These are phyloP conservation scores for Jimgerdemannia lactiflua DNA, from an alignment of 192 early-diverging fungal species.

Conservation along the genomic window DNA sequence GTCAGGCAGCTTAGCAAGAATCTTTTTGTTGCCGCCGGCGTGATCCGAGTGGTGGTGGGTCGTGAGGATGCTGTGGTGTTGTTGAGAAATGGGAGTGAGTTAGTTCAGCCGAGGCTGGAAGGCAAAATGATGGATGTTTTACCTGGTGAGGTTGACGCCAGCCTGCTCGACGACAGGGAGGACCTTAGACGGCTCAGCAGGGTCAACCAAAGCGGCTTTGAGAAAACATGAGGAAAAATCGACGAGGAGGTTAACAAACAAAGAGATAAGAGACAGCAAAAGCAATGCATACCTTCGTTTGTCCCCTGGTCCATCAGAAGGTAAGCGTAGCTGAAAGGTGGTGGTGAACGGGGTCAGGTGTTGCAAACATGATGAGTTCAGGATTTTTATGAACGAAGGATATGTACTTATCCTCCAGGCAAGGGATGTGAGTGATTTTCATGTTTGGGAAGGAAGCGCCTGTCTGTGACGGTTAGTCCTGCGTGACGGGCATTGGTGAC, in stretches of 20 bases:
- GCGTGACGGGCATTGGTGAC: too few relatives aligned
- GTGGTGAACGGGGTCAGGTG: neutral
- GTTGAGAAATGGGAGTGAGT: too few relatives aligned
- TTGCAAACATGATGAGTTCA: neutral
- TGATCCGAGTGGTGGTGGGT: constrained; percentile 41
- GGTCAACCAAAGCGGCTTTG: constrained; percentile 26
- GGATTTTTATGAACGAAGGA: neutral
- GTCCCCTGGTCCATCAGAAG: constrained; percentile 25
- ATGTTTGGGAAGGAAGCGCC: too few relatives aligned
- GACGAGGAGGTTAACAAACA: neutral
- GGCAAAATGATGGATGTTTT: neutral
- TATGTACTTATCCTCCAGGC: constrained; percentile 35
- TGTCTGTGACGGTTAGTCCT: too few relatives aligned
- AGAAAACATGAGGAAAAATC: neutral
- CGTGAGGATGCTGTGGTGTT: constrained; percentile 27
- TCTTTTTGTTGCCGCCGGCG: constrained; percentile 31
- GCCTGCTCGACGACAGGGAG: constrained; percentile 16
- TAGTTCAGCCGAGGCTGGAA: neutral
- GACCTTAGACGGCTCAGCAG: constrained; percentile 31
- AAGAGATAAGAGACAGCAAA: too few relatives aligned
- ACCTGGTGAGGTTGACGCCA: constrained; percentile 20
- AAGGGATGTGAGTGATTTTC: constrained; percentile 27
- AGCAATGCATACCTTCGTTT: constrained; percentile 18
- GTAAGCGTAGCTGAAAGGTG: constrained; percentile 30
- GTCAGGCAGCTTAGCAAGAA: constrained; percentile 4